Evolutionary conservation across 2,329 filamentous ascomycete species (phyloP), one percentile per base, ranked within the genome.

Genomic region (Botrytis deweyae): DNA sequence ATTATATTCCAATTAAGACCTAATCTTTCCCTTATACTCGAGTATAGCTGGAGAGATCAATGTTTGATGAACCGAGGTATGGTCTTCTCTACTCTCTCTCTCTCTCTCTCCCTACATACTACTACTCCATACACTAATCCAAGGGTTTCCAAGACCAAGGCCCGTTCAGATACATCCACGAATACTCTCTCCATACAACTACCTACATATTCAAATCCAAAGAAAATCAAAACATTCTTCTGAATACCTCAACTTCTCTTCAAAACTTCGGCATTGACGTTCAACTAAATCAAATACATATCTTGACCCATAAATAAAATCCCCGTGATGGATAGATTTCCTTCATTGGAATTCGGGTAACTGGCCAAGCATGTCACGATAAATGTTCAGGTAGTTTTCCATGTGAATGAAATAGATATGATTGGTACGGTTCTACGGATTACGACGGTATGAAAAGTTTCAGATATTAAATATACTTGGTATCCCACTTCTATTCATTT

Each of bases 351-450:
- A 4, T 20, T 40, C 46, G 46, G 46, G n/a, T 67, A 55, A 8
- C 40, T 65, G 62, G 40, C 62, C 62, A 38, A 55, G 46, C 8
- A 29, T 40, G 46, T 55, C 46, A 67, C 8, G 33, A 40, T 55
- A 40, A 67, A 33, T 8, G 29, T 14, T 22, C n/a, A 65, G 40
- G n/a, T 22, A 33, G 40, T 44, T 65, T 46, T 65, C 20, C n/a
- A 65, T 65, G 40, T 46, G n/a, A 65, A 46, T 29, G 38, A 29
- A 33, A 25, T 14, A 29, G 29, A 70, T 6, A 14, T 70, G 55
- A 70, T 70, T 70, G 68, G 68, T 38, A 40, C 68, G 68, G 55
- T 33, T 62, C 40, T 63, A 70, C 29, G 36, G 36, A 64, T 8
- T 29, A 22, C 29, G 25, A 38, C 36, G 22, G 14, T 22, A 33